Evolutionary conservation across 1,284 basidiomycete species (phyloP).

Genomic region (Cystobasidium sp.): DNA sequence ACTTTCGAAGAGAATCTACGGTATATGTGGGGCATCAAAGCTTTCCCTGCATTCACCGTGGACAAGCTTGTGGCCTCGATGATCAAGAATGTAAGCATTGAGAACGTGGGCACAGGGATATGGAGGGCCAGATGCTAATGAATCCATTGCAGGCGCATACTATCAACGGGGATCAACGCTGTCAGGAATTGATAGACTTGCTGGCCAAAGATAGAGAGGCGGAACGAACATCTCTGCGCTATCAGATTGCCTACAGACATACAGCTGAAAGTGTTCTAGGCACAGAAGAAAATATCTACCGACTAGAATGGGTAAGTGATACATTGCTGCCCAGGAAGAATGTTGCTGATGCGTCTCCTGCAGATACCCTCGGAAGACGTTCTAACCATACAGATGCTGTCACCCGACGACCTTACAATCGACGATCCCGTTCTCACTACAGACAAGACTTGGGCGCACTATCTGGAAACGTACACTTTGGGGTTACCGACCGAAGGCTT

Average conservation of each 20-base stretch:
- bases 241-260: constrained; percentile 81
- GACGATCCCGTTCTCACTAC: constrained; percentile 75
- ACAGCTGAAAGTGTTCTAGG: constrained; percentile 81
- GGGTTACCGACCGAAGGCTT: constrained; percentile 61
- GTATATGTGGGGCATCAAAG: constrained; percentile 96
- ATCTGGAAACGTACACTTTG: constrained; percentile 84
- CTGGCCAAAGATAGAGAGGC: constrained; percentile 72
- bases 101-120: too few species aligned
- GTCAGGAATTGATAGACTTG: constrained; percentile 79
- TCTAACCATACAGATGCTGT: constrained; percentile 82
- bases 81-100: constrained; percentile 50
- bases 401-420: constrained; percentile 83
- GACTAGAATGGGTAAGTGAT: constrained; percentile 81
- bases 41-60: constrained; percentile 62
- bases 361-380: constrained; percentile 72
- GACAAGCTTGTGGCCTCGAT: constrained; percentile 51
- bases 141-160: constrained; percentile 67
- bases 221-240: constrained; percentile 69
- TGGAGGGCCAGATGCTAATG: constrained; percentile 1
- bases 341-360: background rate
- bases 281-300: constrained; percentile 87
- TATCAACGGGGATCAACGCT: constrained; percentile 76
- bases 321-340: background rate
- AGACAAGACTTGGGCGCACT: constrained; percentile 83
- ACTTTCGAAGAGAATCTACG: constrained; percentile 96